phyloP scores from a whole-genome alignment of 768 basidiomycete species.

The Tylopilus rubrobrunneus region DNA sequence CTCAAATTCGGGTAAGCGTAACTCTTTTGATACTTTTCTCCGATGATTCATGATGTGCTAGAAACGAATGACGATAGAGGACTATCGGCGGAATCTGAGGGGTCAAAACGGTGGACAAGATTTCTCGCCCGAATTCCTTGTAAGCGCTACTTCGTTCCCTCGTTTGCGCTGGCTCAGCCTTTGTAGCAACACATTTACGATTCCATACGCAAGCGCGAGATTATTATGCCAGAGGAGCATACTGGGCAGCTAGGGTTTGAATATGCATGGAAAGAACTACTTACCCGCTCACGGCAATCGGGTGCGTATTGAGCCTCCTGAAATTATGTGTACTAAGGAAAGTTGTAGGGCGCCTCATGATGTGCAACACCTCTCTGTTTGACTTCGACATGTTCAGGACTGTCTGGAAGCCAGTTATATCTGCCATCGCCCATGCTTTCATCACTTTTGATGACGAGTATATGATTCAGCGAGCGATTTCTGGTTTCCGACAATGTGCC shows the following conservation, averaged over 20 bases:
- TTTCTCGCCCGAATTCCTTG: constrained; percentile 84
- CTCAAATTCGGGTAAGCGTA: constrained; percentile 74
- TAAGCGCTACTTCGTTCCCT: constrained; percentile 31
- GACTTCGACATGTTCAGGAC: constrained; percentile 92
- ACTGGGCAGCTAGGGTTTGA: constrained; percentile 96
- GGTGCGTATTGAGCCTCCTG: constrained; percentile 42
- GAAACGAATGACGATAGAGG: constrained; percentile 97
- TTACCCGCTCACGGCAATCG: constrained; percentile 74
- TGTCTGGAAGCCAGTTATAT: constrained; percentile 90
- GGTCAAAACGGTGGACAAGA: constrained; percentile 86
- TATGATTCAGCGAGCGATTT: constrained; percentile 89
- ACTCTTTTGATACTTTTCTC: neutral
- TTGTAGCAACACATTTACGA: constrained; percentile 84
- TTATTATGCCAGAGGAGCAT: constrained; percentile 97
- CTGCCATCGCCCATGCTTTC: constrained; percentile 94
- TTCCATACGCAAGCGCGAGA: constrained; percentile 90
- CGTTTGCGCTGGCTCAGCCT: constrained; percentile 8
- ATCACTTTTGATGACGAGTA: constrained; percentile 96
- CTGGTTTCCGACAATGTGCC: constrained; percentile 96
- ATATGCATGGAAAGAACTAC: constrained; percentile 97
- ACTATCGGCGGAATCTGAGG: constrained; percentile 86
- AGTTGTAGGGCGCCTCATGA: constrained; percentile 54
- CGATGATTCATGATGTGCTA: constrained; percentile 28
- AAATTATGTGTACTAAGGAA: constrained; percentile 23
- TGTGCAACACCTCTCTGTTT: constrained; percentile 75